Base-by-base conservation (phyloP, 805 yeast species). In the Candida ulmi region DNA sequence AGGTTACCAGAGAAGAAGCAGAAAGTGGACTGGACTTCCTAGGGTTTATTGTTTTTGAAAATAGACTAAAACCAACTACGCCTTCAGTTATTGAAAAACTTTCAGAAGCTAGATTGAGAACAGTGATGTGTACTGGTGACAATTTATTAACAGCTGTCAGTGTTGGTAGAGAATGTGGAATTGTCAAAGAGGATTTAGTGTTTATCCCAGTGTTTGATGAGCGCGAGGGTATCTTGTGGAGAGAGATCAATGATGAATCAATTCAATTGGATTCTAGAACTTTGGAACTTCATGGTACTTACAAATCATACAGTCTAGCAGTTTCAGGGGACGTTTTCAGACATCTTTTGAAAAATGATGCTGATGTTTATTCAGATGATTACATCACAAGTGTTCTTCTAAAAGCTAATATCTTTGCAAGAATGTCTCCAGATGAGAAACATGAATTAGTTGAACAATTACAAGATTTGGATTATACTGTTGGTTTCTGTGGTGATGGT, bases 381-480 rank as follows among this genome's bases (percentile, higher is more conserved):
- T 70, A 67, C 56, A 74, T 72, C 30, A 75, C 75, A 35, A 68
- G 66, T 19, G 71, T 93, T 58, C 68, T 93, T 39, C 66, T 88
- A 66, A 78, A 75, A 45, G 79, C 88, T 42, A 75, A 80, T 33
- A 76, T 93, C 4, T 93, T 81, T 65, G 98, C 99, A 0, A 72
- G 99, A 47, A 93, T 93, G 99, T 90, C 98, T 0, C 99, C 99
- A 0, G 99, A 95, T 61, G 99, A 93, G 60, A 93, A 93, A 56
- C 96, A 93, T 60, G 99, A 93, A 62, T 68, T 93, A 35, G 96
- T 93, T 27, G 90, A 85, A 52, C 87, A 83, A 57, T 65, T 93
- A 12, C 96, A 88, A 59, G 72, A 69, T 17, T 57, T 93, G 17
- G 96, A 90, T 54, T 91, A 91, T 57, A 87, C 95, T 0, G 95